Evolutionary conservation across 192 early-diverging fungal genomes (phyloP), one percentile per base, ranked within the genome.

Genomic region (Pilaira anomala): DNA sequence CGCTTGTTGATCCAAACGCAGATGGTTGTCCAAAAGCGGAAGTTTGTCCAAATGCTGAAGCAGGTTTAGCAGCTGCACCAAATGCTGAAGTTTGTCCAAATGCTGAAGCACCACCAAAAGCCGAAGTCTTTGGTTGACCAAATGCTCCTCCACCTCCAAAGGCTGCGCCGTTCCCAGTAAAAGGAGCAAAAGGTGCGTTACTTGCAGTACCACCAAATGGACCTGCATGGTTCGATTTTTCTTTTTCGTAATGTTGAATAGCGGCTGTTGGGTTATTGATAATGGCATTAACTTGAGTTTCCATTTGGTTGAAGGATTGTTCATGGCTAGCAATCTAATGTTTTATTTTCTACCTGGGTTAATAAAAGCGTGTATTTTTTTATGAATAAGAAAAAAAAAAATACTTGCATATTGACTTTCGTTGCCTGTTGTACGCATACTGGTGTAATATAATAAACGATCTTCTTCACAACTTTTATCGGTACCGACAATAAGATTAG

Each of bases 391-490:
- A 40, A 28, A 44, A 18, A 1, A 61, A 48, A 25, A 42, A 26
- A 21, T 28, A 51, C 57, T 55, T 61, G 67, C 72, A 56, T 60
- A 74, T 69, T 65, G 67, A 29, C 3, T 48, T 25, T 40, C 46
- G 61, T 73, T 48, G 58, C 59, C 53, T 53, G 16, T 29, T 29
- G 48, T 33, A n/a, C 58, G 66, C 66, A 65, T 69, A 39, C 75
- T 66, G 30, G 65, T 30, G 39, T 76, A 78, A 48, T 77, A 87
- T 29, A 78, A 74, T 7, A 84, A 46, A 8, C 85, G 75, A 58
- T 80, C 74, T 50, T 89, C 88, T 67, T 89, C 88, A 13, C 78
- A 81, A 49, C 80, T 82, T 58, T 80, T 62, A 57, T 89, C 88
- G 12, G 80, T 84, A 13, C 83, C 86, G 0, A 62, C 63, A 28